phyloP scores from a whole-genome alignment of 345 rosid genomes.

The Odontarrhena argentea region DNA sequence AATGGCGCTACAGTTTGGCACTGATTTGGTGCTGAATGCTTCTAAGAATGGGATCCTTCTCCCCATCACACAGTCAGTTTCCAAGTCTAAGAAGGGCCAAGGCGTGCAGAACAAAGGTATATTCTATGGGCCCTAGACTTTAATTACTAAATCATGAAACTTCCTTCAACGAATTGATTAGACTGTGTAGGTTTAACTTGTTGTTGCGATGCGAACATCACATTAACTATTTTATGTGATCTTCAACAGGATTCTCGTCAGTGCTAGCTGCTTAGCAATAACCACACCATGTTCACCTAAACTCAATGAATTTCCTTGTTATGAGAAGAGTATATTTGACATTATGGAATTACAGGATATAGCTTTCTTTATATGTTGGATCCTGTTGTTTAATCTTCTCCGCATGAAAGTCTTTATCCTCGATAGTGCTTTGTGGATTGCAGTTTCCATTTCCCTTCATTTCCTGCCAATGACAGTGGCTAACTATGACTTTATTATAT shows the following conservation, averaged over 20 bases:
- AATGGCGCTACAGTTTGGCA: constrained; percentile 63
- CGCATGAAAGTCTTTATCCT: constrained; percentile 6
- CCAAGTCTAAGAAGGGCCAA: constrained; percentile 56
- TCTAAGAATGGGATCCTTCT: constrained; percentile 78
- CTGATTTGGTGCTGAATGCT: constrained; percentile 56
- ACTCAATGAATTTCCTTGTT: background rate
- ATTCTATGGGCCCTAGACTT: constrained; percentile 14
- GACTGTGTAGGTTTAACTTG: background rate
- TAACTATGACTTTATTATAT: constrained; percentile 39
- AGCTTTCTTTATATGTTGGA: constrained; percentile 1
- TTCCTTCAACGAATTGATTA: constrained; percentile 9
- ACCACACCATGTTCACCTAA: constrained; percentile 11
- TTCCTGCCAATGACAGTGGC: constrained; percentile 21
- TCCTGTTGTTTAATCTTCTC: constrained; percentile 10
- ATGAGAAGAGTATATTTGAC: background rate
- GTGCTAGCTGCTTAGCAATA: constrained; percentile 2
- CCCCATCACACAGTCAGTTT: constrained; percentile 54
- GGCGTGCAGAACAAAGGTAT: constrained; percentile 62
- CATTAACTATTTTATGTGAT: background rate
- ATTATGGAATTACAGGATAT: background rate
- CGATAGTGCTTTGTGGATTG: constrained; percentile 4
- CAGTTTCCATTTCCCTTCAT: background rate
- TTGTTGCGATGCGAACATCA: background rate
- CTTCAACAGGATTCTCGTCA: background rate
- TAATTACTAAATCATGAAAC: constrained; percentile 17